Evolutionary conservation across 345 rosid genomes (phyloP).

Genomic region (Erucastrum elatum): DNA sequence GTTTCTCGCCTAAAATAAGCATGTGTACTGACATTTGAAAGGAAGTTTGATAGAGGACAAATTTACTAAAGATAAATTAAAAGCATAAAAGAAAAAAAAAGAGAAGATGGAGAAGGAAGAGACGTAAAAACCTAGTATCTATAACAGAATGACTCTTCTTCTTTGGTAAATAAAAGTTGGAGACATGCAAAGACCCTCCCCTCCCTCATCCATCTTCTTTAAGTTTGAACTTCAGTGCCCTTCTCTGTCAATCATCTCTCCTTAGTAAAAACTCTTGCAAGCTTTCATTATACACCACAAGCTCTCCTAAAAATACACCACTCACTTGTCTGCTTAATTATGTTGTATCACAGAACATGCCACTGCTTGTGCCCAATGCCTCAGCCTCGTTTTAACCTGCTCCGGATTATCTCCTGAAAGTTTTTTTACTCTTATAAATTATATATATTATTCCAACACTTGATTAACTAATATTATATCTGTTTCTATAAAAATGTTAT

Average conservation of each 20-base stretch:
- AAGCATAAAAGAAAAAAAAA: neutral
- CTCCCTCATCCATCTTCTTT: neutral
- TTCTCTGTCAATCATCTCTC: neutral
- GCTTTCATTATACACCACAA: no score
- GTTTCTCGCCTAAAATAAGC: neutral
- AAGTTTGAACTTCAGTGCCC: conserved; percentile 3
- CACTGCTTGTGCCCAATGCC: conserved; percentile 74
- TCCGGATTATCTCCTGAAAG: conserved; percentile 66
- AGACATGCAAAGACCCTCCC: neutral
- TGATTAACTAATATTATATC: neutral
- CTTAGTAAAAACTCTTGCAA: no score
- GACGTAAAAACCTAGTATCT: conserved; percentile 18
- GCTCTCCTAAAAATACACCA: neutral
- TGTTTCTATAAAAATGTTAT: no score
- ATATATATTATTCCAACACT: neutral
- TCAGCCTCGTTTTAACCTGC: conserved; percentile 54
- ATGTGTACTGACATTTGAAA: neutral
- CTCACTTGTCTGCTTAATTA: conserved; percentile 23
- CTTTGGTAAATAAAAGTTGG: neutral
- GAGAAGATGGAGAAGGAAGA: conserved; percentile 2
- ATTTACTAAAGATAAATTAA: neutral
- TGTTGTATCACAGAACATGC: conserved; percentile 61
- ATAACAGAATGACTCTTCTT: neutral
- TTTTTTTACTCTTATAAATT: neutral
- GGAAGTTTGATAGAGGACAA: conserved; percentile 2